Conservation (phyloP, 2,329 filamentous ascomycete species). For the Chaetomium globosum region DNA sequence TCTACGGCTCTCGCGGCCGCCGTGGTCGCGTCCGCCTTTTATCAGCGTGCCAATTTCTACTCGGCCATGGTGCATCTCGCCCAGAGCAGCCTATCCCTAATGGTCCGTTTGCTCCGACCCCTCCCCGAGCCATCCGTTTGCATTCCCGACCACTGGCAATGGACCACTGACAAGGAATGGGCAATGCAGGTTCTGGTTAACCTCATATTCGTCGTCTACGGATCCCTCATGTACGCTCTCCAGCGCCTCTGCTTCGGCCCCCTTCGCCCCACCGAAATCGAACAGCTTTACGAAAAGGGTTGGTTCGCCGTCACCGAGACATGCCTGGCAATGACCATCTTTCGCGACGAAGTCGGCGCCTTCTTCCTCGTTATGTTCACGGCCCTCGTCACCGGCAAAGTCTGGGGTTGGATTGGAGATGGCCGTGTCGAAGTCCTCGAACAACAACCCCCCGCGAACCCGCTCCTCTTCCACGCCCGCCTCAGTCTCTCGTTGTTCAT, state of each 20-base stretch:
- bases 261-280: slow-evolving; percentile 89
- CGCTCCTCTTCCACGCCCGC: slow-evolving; percentile 81
- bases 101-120: slow-evolving; percentile 59
- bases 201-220: slow-evolving; percentile 78
- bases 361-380: slow-evolving; percentile 98
- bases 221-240: slow-evolving; percentile 79
- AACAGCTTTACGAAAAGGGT: slow-evolving; percentile 94
- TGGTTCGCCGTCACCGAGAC: slow-evolving; percentile 99
- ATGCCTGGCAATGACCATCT: slow-evolving; percentile 96
- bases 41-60: slow-evolving; percentile 97
- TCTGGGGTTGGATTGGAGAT: slow-evolving; percentile 98
- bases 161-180: slow-evolving; percentile 10
- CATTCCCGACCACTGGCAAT: slow-evolving; percentile 14
- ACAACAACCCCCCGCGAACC: slow-evolving; percentile 90
- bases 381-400: slow-evolving; percentile 85
- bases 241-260: slow-evolving; percentile 89
- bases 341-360: slow-evolving; percentile 89
- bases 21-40: slow-evolving; percentile 86
- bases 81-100: slow-evolving; percentile 92
- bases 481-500: slow-evolving; percentile 76
- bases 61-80: slow-evolving; percentile 95
- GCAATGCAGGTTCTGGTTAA: slow-evolving; percentile 78
- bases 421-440: slow-evolving; percentile 91
- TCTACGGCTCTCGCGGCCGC: slow-evolving; percentile 82
- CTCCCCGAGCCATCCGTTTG: slow-evolving; percentile 4